Conservation (phyloP, 805 yeast genomes). For the Yarrowia keelungensis region DNA sequence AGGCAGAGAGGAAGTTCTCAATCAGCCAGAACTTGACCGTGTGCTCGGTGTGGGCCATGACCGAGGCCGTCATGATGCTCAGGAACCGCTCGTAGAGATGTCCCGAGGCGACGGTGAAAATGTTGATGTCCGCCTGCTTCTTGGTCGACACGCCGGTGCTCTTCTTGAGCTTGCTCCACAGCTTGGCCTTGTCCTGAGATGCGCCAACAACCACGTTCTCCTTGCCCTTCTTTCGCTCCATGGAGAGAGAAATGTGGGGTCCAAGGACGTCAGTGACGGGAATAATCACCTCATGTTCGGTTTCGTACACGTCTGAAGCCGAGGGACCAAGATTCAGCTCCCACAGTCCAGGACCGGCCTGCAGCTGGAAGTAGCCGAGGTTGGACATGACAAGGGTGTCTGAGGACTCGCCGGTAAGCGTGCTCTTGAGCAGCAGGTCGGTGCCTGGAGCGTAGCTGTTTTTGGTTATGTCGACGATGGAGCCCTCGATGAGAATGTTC, state of each 20-base stretch:
- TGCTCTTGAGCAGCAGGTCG: conserved; percentile 53
- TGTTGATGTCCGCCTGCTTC: conserved; percentile 69
- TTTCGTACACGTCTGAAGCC: conserved; percentile 45
- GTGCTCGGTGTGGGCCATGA: conserved; percentile 66
- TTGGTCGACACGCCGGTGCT: conserved; percentile 38
- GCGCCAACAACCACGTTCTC: conserved; percentile 47
- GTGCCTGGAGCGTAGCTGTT: conserved; percentile 54
- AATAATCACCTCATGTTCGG: conserved; percentile 3
- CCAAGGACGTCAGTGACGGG: conserved; percentile 20
- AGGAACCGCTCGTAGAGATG: conserved; percentile 76
- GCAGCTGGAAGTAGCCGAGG: conserved; percentile 83
- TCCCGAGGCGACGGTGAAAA: conserved; percentile 85
- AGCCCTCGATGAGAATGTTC: conserved; percentile 72
- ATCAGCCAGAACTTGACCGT: conserved; percentile 85
- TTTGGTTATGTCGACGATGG: conserved; percentile 57
- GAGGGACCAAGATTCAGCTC: conserved; percentile 57
- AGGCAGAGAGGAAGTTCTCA: conserved; percentile 79
- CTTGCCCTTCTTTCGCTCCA: conserved; percentile 54
- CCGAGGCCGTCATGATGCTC: conserved; percentile 81
- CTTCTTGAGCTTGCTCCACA: conserved; percentile 37
- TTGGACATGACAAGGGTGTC: conserved; percentile 80
- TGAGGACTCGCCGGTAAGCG: conserved; percentile 40
- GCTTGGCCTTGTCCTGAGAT: conserved; percentile 16
- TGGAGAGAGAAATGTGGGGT: conserved; percentile 20
- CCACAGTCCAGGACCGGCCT: conserved; percentile 76